phyloP scores from a whole-genome alignment of 169 alveolate genomes.

The Eimeria falciformis region DNA sequence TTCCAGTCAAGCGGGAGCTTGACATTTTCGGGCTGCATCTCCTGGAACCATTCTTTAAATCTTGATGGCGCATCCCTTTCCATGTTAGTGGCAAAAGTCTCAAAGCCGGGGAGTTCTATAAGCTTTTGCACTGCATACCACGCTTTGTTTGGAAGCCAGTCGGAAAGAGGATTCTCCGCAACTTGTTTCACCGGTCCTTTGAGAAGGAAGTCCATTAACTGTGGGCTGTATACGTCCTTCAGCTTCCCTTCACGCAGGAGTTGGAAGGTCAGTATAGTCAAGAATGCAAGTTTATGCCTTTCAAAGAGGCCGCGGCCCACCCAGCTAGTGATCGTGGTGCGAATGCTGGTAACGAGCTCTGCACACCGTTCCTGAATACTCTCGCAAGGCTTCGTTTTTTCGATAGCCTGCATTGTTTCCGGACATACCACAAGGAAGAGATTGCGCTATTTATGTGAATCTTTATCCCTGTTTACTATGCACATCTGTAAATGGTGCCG shows the following conservation, averaged over 20 bases:
- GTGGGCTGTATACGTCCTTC: conserved; percentile 89
- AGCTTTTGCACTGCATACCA: conserved; percentile 94
- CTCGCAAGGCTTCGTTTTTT: conserved; percentile 89
- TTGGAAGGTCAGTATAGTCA: conserved; percentile 94
- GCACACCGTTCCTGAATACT: conserved; percentile 88
- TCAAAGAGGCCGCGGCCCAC: conserved; percentile 97
- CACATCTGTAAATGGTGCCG: too few species aligned
- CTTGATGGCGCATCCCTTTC: conserved; percentile 97
- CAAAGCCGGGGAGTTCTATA: conserved; percentile 94
- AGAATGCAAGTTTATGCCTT: conserved; percentile 95
- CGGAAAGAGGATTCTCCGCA: conserved; percentile 93
- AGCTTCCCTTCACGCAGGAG: conserved; percentile 93
- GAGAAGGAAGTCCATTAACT: conserved; percentile 90
- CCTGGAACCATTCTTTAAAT: conserved; percentile 97
- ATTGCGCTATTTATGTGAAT: not conserved
- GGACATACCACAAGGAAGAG: not conserved
- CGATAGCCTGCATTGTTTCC: conserved; percentile 89
- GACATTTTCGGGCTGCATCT: conserved; percentile 95
- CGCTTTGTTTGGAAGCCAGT: conserved; percentile 94
- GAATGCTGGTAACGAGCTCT: conserved; percentile 91
- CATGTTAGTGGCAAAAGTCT: conserved; percentile 91
- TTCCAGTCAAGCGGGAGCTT: conserved; percentile 98
- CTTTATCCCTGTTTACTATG: too few species aligned
- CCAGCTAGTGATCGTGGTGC: conserved; percentile 95
- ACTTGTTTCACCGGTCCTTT: conserved; percentile 92